Percentiles rank a stretch among this genome's conserved stretches.
phyloP scores from a whole-genome alignment of 768 basidiomycete genomes.

The Rhodotorula babjevae region DNA sequence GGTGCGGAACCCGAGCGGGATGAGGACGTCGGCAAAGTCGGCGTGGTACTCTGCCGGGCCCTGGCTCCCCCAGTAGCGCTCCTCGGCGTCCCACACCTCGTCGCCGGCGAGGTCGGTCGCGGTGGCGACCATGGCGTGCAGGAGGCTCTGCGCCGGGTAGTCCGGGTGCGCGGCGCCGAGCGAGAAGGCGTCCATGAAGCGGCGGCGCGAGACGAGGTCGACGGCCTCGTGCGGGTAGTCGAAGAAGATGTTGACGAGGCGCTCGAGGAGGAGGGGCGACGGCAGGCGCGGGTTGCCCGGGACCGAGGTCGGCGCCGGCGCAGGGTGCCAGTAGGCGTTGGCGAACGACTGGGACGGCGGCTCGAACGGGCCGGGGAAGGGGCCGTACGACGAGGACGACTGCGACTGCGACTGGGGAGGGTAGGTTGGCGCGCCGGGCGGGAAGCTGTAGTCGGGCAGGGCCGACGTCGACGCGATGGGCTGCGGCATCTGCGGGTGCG shows the following conservation, averaged over 20 bases:
- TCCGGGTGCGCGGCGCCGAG: background rate
- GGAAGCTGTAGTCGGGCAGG: background rate
- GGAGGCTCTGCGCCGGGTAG: conserved; percentile 4
- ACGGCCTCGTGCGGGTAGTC: conserved; percentile 7
- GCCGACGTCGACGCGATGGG: background rate
- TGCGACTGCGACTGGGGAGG: too few relatives aligned
- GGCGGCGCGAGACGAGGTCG: conserved; percentile 5
- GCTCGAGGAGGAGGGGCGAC: background rate
- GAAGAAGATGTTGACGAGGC: conserved; percentile 12
- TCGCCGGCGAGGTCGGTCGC: conserved; percentile 1
- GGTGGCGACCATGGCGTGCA: conserved; percentile 6
- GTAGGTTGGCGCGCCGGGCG: too few relatives aligned
- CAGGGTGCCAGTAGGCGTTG: background rate
- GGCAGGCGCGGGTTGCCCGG: conserved; percentile 1
- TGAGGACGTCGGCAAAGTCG: conserved; percentile 1
- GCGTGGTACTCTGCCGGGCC: background rate
- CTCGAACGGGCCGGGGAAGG: background rate
- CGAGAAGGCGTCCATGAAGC: background rate
- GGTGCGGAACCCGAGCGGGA: background rate
- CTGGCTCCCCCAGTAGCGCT: conserved; percentile 2
- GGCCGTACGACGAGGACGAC: background rate
- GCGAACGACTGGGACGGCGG: too few relatives aligned
- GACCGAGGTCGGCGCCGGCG: background rate
- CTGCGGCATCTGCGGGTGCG: background rate
- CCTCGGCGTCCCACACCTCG: conserved; percentile 7